phyloP scores from a whole-genome alignment of 306 rosid genomes.

The Aeschynomene evenia region DNA sequence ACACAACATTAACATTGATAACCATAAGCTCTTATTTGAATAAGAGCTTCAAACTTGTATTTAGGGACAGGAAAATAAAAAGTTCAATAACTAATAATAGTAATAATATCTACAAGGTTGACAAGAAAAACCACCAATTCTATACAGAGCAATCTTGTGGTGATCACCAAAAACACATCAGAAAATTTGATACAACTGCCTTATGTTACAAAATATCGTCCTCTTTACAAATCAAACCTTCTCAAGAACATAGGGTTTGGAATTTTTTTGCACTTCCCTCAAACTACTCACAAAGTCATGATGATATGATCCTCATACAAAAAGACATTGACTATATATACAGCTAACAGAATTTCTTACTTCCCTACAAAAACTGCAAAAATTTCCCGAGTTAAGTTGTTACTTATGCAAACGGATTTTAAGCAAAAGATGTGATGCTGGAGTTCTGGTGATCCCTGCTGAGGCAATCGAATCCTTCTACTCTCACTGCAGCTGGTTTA shows the following conservation, averaged over 20 bases:
- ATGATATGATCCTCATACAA: constrained; percentile 17
- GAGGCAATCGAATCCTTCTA: constrained; percentile 83
- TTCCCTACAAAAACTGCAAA: constrained; percentile 29
- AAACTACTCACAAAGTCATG: constrained; percentile 22
- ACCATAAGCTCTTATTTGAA: not conserved
- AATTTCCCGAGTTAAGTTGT: constrained; percentile 44
- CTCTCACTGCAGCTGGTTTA: constrained; percentile 75
- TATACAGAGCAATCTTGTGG: constrained; percentile 40
- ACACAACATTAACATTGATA: not conserved
- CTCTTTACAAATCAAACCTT: constrained; percentile 46
- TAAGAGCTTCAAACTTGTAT: not conserved
- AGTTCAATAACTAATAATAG: constrained; percentile 9
- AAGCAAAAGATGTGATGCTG: constrained; percentile 70
- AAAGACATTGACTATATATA: constrained; percentile 30
- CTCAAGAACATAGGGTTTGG: constrained; percentile 45
- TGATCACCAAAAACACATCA: constrained; percentile 38
- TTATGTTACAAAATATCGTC: constrained; percentile 41
- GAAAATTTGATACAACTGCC: constrained; percentile 22
- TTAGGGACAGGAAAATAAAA: not conserved
- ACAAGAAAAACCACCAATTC: constrained; percentile 38
- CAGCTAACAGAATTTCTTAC: constrained; percentile 27
- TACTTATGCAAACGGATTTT: constrained; percentile 47
- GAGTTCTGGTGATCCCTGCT: constrained; percentile 75
- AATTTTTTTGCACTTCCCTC: constrained; percentile 31
- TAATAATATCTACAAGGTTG: constrained; percentile 39